These are phyloP conservation scores for Verticillium alfalfae DNA, from an alignment of 2,329 filamentous ascomycete genomes.

Conservation along the genomic window DNA sequence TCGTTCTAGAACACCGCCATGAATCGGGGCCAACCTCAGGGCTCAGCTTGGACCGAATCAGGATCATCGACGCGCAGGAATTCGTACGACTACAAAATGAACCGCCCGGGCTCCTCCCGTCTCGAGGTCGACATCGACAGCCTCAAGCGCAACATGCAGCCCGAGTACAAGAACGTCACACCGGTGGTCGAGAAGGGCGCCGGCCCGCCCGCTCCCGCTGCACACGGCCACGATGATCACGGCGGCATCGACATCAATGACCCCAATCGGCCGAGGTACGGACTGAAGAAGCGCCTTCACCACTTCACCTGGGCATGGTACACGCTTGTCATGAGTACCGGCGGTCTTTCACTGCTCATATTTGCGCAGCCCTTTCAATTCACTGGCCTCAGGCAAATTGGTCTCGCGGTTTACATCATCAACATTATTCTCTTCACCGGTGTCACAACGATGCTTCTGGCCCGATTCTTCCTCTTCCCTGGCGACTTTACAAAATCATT, in stretches of 20 bases:
- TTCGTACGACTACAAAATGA: not conserved
- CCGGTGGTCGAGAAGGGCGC: slow-evolving; percentile 9
- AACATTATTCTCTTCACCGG: slow-evolving; percentile 60
- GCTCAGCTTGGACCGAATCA: slow-evolving; percentile 1
- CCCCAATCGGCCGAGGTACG: slow-evolving; percentile 26
- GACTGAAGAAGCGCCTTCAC: slow-evolving; percentile 38
- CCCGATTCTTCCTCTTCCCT: slow-evolving; percentile 57
- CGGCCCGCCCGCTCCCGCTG: not conserved
- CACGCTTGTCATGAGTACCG: slow-evolving; percentile 69
- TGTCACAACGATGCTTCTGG: slow-evolving; percentile 46
- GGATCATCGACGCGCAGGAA: not conserved
- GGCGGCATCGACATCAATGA: slow-evolving; percentile 13
- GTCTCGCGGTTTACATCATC: slow-evolving; percentile 60
- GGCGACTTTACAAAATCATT: slow-evolving; percentile 49
- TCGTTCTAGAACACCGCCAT: not conserved
- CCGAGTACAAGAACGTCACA: slow-evolving; percentile 2
- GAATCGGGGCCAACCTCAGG: not conserved
- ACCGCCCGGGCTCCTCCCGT: not conserved
- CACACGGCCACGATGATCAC: slow-evolving; percentile 2
- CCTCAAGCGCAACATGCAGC: not conserved
- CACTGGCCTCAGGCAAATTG: slow-evolving; percentile 56
- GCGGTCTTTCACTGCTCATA: slow-evolving; percentile 62
- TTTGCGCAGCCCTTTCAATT: slow-evolving; percentile 60
- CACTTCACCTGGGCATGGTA: slow-evolving; percentile 72
- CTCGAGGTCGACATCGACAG: not conserved